phyloP scores from a whole-genome alignment of 768 basidiomycete species.

The Naganishia randhawae region DNA sequence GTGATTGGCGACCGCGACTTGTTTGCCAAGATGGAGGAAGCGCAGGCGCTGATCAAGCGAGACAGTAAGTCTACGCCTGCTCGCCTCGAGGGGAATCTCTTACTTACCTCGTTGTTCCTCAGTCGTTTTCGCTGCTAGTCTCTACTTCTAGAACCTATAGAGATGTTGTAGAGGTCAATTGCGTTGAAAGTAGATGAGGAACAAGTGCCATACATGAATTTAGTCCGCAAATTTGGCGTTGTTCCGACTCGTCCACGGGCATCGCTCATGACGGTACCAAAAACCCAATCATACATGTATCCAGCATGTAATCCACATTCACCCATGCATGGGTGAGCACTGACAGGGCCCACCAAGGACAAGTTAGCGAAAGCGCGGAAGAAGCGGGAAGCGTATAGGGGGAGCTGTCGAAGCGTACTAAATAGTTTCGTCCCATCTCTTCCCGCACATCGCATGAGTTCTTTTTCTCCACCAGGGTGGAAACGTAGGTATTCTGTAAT shows the following conservation, averaged over 20 bases:
- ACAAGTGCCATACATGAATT: neutral
- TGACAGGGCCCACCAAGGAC: conserved; percentile 44
- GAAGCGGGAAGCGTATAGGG: neutral
- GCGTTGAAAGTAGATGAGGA: neutral
- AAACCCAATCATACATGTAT: conserved; percentile 86
- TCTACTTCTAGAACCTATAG: conserved; percentile 22
- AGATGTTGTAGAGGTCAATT: neutral
- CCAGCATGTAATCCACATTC: conserved; percentile 91
- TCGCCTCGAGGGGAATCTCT: conserved; percentile 15
- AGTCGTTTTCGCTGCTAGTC: conserved; percentile 49
- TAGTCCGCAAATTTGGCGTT: neutral
- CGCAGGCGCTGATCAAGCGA: conserved; percentile 86
- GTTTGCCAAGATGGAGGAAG: conserved; percentile 97
- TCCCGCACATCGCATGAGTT: conserved; percentile 91
- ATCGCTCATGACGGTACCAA: conserved; percentile 55
- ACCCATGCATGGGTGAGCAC: conserved; percentile 95
- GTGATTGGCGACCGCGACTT: conserved; percentile 94
- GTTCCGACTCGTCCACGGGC: neutral
- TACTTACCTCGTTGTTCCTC: neutral
- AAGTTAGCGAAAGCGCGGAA: neutral
- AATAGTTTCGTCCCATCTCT: conserved; percentile 92
- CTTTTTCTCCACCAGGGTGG: conserved; percentile 90
- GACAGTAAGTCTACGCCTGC: conserved; percentile 67
- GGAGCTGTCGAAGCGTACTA: conserved; percentile 59
- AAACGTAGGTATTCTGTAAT: conserved; percentile 85